Percentiles rank a stretch among this genome's conserved stretches.
Evolutionary conservation across 2,329 filamentous ascomycete species (phyloP).

Genomic region (Xylaria sp.): DNA sequence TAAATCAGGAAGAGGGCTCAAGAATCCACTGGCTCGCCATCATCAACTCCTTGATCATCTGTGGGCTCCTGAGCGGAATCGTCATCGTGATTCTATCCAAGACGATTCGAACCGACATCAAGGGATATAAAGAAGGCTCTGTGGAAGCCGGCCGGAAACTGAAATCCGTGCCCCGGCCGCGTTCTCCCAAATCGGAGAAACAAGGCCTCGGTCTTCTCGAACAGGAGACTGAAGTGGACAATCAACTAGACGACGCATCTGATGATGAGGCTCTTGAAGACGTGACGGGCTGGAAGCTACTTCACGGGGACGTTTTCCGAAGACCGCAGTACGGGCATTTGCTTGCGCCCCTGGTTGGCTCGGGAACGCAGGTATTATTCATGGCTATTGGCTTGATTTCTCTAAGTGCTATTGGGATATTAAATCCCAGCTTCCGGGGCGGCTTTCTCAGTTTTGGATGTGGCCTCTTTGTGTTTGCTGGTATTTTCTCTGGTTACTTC

Average conservation of each 20-base stretch:
- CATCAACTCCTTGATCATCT: conserved; percentile 86
- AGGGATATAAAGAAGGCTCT: conserved; percentile 73
- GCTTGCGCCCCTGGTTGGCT: conserved; percentile 83
- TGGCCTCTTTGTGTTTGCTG: conserved; percentile 85
- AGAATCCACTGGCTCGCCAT: conserved; percentile 91
- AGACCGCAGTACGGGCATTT: conserved; percentile 76
- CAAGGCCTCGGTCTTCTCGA: conserved; percentile 67
- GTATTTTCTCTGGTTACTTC: conserved; percentile 88
- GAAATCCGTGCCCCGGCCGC: conserved; percentile 56
- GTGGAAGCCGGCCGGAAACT: conserved; percentile 75
- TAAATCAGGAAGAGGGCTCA: conserved; percentile 83
- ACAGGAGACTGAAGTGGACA: conserved; percentile 63
- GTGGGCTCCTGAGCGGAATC: conserved; percentile 79
- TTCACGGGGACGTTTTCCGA: conserved; percentile 90
- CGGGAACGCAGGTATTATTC: conserved; percentile 86
- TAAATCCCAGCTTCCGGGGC: conserved; percentile 90
- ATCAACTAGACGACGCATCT: conserved; percentile 66
- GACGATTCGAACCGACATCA: conserved; percentile 83
- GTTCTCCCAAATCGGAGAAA: conserved; percentile 63
- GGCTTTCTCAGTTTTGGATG: conserved; percentile 88
- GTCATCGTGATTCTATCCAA: conserved; percentile 84
- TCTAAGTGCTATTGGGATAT: conserved; percentile 78
- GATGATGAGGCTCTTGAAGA: conserved; percentile 83
- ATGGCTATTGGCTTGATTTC: conserved; percentile 79
- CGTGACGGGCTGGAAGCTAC: conserved; percentile 86